These are phyloP conservation scores for Cicer yamashitae DNA, from an alignment of 306 rosid genomes.

Conservation along the genomic window DNA sequence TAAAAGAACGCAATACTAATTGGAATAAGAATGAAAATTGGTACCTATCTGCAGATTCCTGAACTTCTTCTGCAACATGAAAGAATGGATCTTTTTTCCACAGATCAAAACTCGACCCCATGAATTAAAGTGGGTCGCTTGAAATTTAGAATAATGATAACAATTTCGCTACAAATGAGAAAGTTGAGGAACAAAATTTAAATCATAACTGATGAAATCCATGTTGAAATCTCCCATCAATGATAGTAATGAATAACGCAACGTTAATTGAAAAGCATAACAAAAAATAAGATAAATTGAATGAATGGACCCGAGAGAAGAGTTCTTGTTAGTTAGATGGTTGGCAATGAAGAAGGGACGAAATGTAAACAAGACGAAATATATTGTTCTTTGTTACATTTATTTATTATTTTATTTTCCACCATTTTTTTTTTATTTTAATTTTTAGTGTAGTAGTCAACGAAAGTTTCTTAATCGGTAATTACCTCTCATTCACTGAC, in stretches of 20 bases:
- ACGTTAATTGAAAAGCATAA: neutral
- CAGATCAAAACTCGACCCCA: constrained; percentile 93
- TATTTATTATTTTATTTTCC: neutral
- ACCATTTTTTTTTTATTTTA: neutral
- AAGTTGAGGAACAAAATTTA: neutral
- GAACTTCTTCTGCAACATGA: constrained; percentile 93
- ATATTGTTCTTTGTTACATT: neutral
- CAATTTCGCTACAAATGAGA: neutral
- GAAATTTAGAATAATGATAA: neutral
- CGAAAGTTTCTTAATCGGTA: constrained; percentile 34
- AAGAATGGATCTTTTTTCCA: constrained; percentile 98
- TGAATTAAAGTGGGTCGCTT: constrained; percentile 41
- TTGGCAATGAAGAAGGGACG: constrained; percentile 23
- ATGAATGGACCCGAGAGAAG: constrained; percentile 22
- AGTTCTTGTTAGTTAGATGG: constrained; percentile 10
- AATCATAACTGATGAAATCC: neutral
- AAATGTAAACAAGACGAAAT: constrained; percentile 33
- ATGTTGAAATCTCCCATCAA: neutral
- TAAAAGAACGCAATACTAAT: neutral
- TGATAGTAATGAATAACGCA: neutral
- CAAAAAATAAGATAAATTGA: neutral
- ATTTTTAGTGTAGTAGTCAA: constrained; percentile 37
- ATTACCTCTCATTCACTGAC: no score
- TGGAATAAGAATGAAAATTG: neutral
- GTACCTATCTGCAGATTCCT: constrained; percentile 96